Percentiles rank a stretch among this genome's conserved stretches.
These are phyloP conservation scores for Colletotrichum tofieldiae DNA, from an alignment of 2,329 filamentous ascomycete genomes.

Conservation along the genomic window DNA sequence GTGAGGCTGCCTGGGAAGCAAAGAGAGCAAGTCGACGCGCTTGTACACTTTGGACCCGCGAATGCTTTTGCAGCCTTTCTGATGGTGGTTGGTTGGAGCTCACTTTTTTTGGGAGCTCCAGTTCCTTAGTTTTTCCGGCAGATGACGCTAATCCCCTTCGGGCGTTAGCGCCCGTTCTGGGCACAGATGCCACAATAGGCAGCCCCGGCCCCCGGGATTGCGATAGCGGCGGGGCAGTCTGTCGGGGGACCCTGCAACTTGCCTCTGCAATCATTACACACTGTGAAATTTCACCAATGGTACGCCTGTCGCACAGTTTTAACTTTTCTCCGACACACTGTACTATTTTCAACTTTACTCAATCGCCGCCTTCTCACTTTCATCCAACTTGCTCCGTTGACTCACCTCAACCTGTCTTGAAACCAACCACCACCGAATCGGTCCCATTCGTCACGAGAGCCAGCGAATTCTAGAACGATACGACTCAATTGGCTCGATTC, in stretches of 20 bases:
- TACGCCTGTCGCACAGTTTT: not conserved
- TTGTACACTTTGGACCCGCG: constrained; percentile 35
- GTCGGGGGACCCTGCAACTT: constrained; percentile 16
- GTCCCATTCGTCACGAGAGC: not conserved
- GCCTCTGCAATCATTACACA: constrained; percentile 6
- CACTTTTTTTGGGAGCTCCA: constrained; percentile 41
- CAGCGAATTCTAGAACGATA: not conserved
- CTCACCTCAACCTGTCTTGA: constrained; percentile 19
- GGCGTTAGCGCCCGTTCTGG: constrained; percentile 21
- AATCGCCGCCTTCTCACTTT: constrained; percentile 29
- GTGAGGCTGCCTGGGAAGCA: constrained; percentile 49
- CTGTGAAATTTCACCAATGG: not conserved
- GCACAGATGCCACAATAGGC: constrained; percentile 35
- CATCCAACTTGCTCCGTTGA: constrained; percentile 20
- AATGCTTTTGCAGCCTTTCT: constrained; percentile 43
- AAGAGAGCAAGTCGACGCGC: constrained; percentile 41
- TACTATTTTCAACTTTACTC: constrained; percentile 10
- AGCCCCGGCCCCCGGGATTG: constrained; percentile 38
- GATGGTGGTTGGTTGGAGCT: constrained; percentile 38
- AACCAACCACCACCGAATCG: constrained; percentile 1
- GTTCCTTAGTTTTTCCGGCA: constrained; percentile 38
- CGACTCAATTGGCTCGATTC: constrained; percentile 4
- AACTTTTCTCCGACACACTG: constrained; percentile 22
- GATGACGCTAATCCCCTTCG: not conserved
- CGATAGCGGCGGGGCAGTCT: constrained; percentile 36